phyloP scores from a whole-genome alignment of 371 early-diverging fungal species.

The Basidiobolus meristosporus region DNA sequence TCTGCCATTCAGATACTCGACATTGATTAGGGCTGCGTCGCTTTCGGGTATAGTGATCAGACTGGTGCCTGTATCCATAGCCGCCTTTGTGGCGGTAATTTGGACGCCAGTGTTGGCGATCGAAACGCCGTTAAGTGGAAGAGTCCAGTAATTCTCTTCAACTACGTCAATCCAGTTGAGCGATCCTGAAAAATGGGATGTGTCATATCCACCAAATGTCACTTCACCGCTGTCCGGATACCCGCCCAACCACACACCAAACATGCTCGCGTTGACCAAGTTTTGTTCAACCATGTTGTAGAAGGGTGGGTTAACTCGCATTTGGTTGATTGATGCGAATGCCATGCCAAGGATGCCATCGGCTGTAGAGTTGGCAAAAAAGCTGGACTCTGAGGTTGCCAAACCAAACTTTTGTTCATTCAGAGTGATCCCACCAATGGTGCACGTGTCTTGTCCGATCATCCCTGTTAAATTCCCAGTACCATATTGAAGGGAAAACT shows the following conservation, averaged over 20 bases:
- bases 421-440: constrained; percentile 42
- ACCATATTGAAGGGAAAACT: constrained; percentile 78
- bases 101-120: too few species aligned
- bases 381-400: constrained; percentile 15
- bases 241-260: constrained; percentile 52
- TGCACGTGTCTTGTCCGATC: constrained; percentile 56
- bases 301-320: constrained; percentile 72
- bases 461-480: constrained; percentile 83
- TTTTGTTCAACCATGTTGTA: constrained; percentile 64
- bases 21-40: too few species aligned
- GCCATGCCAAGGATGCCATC: constrained; percentile 81
- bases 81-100: constrained; percentile 23
- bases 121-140: constrained; percentile 41
- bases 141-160: constrained; percentile 88
- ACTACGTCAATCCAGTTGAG: constrained; percentile 59
- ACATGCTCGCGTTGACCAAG: constrained; percentile 58
- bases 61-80: constrained; percentile 67
- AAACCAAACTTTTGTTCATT: constrained; percentile 73
- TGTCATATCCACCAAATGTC: constrained; percentile 60
- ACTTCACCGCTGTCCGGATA: constrained; percentile 48
- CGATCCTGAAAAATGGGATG: constrained; percentile 42
- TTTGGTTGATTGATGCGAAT: constrained; percentile 72
- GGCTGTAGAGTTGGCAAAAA: constrained; percentile 62
- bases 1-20: too few species aligned
- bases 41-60: constrained; percentile 69